Base-by-base conservation (phyloP, 768 basidiomycete genomes). In the Amanita muscaria region DNA sequence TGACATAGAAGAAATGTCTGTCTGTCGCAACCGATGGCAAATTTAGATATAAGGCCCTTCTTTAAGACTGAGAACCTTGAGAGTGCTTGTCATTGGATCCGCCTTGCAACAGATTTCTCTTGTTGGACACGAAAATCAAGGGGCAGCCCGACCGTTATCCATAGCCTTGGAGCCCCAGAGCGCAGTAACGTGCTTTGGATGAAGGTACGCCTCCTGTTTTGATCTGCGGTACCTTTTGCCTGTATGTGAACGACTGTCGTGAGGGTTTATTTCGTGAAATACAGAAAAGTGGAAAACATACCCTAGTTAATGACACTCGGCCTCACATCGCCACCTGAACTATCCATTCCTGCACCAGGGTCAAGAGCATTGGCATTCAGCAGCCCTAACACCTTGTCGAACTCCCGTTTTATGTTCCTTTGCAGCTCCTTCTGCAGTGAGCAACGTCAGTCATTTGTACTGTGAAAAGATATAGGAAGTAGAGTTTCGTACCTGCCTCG, bases 1-100 rank as follows among this genome's bases (percentile, higher is more conserved):
- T 98, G 52, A 98, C 69, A 53, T 80, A 99, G 63, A 88, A 87
- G 61, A 88, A 97, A 52, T 98, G 96, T 2, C 93, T 66, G 56
- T 97, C 96, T 67, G 5, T 92, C 93, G 49, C 76, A 77, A 0
- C 83, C 84, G 11, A 80, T 65, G 0, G 73, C 55, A 49, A 96
- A 92, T 49, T 83, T 86, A 1, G 94, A 97, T 18, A 94, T 76
- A 1, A 96, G 65, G 1, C 94, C 94, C 24, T 70, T 72, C 49
- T 49, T 1, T 33, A 11, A 21, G 10, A 40, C 11, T 29, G 41
- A 2, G 40, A 42, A 32, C 19, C 3, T 32, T 42, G 11, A 7
- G 30, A 10, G 18, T 33, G 52, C 43, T 33, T 65, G 63, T 44
- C 53, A 33, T 59, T 54, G 57, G n/a, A 62, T 40, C 45, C 64